Conservation (phyloP, 1,139 yeast species). For the Blastobotrys serpentis region DNA sequence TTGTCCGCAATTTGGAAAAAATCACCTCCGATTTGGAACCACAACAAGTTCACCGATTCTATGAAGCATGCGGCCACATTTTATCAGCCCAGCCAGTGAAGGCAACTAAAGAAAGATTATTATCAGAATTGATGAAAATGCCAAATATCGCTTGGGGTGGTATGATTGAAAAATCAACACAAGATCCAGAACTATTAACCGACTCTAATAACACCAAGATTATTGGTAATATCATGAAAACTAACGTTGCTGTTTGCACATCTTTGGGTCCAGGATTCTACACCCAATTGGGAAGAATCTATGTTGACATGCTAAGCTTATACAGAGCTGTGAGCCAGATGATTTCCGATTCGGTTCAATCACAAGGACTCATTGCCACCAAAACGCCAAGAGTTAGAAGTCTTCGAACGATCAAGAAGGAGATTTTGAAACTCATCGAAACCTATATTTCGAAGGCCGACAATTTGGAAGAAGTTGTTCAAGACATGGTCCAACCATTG, state of each 20-base stretch:
- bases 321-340: constrained; percentile 89
- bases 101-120: constrained; percentile 66
- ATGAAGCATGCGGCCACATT: constrained; percentile 95
- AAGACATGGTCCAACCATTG: constrained; percentile 79
- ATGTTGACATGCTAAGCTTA: constrained; percentile 83
- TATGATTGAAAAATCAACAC: constrained; percentile 82
- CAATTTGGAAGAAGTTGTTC: constrained; percentile 80
- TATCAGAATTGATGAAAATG: constrained; percentile 77
- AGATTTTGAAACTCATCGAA: constrained; percentile 84
- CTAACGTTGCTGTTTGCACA: constrained; percentile 90
- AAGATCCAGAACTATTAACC: constrained; percentile 77
- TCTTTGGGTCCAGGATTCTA: constrained; percentile 91
- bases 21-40: constrained; percentile 94
- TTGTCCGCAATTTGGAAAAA: constrained; percentile 73
- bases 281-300: constrained; percentile 82
- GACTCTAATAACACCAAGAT: constrained; percentile 89
- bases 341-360: constrained; percentile 77
- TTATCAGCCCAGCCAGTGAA: constrained; percentile 75
- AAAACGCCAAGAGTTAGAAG: constrained; percentile 96
- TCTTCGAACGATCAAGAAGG: constrained; percentile 93
- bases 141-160: constrained; percentile 96
- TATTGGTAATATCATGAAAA: constrained; percentile 88
- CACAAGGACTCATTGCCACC: constrained; percentile 82
- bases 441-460: constrained; percentile 86
- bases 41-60: constrained; percentile 96